A percentile compares a stretch with the other conserved stretches of the same genome.
phyloP scores from a whole-genome alignment of 495 filamentous ascomycete genomes.

The Neurospora sp. region DNA sequence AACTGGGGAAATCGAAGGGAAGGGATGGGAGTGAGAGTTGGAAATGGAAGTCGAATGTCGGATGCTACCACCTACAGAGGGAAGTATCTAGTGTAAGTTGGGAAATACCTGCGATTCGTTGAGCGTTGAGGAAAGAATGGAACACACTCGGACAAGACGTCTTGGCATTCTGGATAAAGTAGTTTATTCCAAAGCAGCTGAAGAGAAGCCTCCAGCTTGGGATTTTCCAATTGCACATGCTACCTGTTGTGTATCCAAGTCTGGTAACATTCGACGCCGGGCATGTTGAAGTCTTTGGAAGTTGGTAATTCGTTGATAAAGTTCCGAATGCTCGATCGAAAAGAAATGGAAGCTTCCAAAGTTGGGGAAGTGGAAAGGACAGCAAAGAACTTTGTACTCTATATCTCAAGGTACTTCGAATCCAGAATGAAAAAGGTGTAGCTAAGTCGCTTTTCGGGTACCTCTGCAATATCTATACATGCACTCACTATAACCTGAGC shows the following conservation, averaged over 20 bases:
- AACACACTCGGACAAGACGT: background rate
- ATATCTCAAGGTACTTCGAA: background rate
- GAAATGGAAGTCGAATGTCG: background rate
- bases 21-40: background rate
- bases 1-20: background rate
- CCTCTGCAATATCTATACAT: background rate
- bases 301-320: background rate
- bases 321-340: background rate
- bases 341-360: background rate
- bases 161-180: background rate
- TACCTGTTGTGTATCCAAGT: background rate
- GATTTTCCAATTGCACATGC: background rate
- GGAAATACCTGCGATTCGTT: background rate
- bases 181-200: background rate
- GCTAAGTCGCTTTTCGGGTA: background rate
- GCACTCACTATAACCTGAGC: background rate
- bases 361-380: background rate
- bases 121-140: background rate
- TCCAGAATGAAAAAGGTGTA: rapidly evolving
- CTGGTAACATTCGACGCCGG: background rate
- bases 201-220: background rate
- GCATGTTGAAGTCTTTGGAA: background rate
- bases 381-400: background rate
- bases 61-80: background rate
- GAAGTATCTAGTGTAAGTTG: background rate